These are phyloP conservation scores for Myriosclerotinia duriaeana DNA, from an alignment of 2,329 filamentous ascomycete genomes.

Conservation along the genomic window DNA sequence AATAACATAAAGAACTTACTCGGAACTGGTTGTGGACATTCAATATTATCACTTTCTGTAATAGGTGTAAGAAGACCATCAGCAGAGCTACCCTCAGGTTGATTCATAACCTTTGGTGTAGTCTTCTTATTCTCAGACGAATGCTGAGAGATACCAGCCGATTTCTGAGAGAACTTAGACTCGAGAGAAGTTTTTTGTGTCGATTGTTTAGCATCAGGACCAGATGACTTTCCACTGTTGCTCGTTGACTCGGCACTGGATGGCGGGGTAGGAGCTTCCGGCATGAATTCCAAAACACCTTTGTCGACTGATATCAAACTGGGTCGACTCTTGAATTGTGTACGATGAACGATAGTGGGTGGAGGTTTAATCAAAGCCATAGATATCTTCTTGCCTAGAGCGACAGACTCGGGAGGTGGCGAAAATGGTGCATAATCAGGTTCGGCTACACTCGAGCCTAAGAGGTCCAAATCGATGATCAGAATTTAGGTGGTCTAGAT, in stretches of 20 bases:
- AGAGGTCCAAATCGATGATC: neutral
- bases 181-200: conserved; percentile 43
- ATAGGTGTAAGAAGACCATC: conserved; percentile 37
- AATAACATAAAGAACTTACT: conserved; percentile 29
- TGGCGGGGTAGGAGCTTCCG: conserved; percentile 32
- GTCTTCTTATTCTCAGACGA: conserved; percentile 38
- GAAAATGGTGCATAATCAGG: conserved; percentile 17
- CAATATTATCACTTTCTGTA: conserved; percentile 30
- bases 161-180: conserved; percentile 44
- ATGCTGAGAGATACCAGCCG: conserved; percentile 33
- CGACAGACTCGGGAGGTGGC: conserved; percentile 9
- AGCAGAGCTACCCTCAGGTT: conserved; percentile 30
- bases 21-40: conserved; percentile 34
- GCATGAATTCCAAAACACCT: conserved; percentile 30
- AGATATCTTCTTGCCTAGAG: conserved; percentile 42
- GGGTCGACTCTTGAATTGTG: conserved; percentile 44
- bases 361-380: conserved; percentile 44
- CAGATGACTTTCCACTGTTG: conserved; percentile 38
- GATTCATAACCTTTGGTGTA: conserved; percentile 25
- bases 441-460: conserved; percentile 6
- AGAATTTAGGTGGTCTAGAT: neutral
- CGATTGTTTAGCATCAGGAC: conserved; percentile 35
- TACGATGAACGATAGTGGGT: conserved; percentile 47
- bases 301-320: conserved; percentile 42
- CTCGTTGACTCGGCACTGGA: conserved; percentile 35